A percentile compares a stretch with the other conserved stretches of the same genome.
Evolutionary conservation across 805 yeast species (phyloP).

Genomic region (Wickerhamomyces canadensis): DNA sequence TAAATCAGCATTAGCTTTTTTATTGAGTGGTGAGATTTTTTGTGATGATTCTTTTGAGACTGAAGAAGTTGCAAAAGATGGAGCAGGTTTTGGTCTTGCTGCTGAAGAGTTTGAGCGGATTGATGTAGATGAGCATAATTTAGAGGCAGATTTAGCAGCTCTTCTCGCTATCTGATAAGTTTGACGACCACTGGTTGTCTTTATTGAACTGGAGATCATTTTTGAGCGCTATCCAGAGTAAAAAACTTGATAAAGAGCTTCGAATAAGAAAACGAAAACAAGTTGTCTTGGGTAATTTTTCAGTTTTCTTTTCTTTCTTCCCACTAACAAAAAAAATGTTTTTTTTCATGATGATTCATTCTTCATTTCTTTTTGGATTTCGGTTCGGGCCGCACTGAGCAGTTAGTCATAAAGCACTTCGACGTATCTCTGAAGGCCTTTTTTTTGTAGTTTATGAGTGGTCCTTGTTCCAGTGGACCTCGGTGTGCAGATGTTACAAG

Average conservation of each 20-base stretch:
- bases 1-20: conserved; percentile 30
- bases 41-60: conserved; percentile 1
- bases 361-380: not conserved
- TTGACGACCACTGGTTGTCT: conserved; percentile 17
- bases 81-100: conserved; percentile 23
- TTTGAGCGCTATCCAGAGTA: not conserved
- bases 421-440: too few relatives aligned
- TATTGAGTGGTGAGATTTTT: conserved; percentile 2
- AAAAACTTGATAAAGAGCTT: too few relatives aligned
- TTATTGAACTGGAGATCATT: conserved; percentile 12
- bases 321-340: not conserved
- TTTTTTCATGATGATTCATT: conserved; percentile 2
- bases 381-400: not conserved
- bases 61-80: conserved; percentile 19
- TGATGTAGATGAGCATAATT: conserved; percentile 6
- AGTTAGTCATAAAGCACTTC: too few relatives aligned
- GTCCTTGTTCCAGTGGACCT: too few relatives aligned
- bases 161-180: conserved; percentile 7
- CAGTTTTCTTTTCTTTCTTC: not conserved
- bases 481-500: too few relatives aligned
- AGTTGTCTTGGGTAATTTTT: too few relatives aligned
- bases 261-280: too few relatives aligned
- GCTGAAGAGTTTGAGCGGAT: conserved; percentile 7
- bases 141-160: not conserved
- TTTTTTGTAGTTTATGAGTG: too few relatives aligned